Percentiles rank a stretch among this genome's conserved stretches.
Evolutionary conservation across 1,284 basidiomycete genomes (phyloP).

Genomic region (Puccinia novopanici): DNA sequence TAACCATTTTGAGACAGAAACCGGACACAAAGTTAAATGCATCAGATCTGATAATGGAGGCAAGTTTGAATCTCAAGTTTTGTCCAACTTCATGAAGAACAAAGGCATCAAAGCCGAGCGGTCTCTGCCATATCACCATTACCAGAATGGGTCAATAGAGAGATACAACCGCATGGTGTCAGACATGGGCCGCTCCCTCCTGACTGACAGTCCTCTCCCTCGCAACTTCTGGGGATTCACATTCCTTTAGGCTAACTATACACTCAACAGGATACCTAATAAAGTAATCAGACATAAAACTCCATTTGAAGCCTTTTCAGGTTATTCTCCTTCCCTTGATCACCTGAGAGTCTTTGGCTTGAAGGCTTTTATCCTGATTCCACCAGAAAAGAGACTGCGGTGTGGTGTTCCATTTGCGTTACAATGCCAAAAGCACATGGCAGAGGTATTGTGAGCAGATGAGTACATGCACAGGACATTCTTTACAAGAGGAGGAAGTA

Average conservation of each 20-base stretch:
- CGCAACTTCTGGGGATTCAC: constrained; percentile 16
- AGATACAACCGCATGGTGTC: neutral
- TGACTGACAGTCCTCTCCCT: neutral
- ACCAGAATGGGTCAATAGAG: constrained; percentile 32
- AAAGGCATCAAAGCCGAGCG: constrained; percentile 27
- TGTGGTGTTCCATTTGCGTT: too few relatives aligned
- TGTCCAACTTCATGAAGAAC: neutral
- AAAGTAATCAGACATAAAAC: neutral
- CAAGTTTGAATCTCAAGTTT: constrained; percentile 1
- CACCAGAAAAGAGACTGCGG: neutral
- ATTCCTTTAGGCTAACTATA: neutral
- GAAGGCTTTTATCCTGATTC: neutral
- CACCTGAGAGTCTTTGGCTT: neutral
- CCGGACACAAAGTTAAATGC: constrained; percentile 5
- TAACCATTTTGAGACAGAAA: constrained; percentile 6
- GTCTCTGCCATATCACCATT: constrained; percentile 21
- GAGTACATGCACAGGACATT: too few relatives aligned
- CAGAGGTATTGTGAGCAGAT: too few relatives aligned
- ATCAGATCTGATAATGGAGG: constrained; percentile 31
- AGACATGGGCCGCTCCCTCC: constrained; percentile 11
- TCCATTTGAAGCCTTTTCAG: constrained; percentile 7
- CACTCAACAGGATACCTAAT: constrained; percentile 10
- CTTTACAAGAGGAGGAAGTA: too few relatives aligned
- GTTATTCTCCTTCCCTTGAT: neutral
- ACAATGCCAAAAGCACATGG: too few relatives aligned